These are phyloP conservation scores for Gloeopeniophorella convolvens DNA, from an alignment of 768 basidiomycete species.

Conservation along the genomic window DNA sequence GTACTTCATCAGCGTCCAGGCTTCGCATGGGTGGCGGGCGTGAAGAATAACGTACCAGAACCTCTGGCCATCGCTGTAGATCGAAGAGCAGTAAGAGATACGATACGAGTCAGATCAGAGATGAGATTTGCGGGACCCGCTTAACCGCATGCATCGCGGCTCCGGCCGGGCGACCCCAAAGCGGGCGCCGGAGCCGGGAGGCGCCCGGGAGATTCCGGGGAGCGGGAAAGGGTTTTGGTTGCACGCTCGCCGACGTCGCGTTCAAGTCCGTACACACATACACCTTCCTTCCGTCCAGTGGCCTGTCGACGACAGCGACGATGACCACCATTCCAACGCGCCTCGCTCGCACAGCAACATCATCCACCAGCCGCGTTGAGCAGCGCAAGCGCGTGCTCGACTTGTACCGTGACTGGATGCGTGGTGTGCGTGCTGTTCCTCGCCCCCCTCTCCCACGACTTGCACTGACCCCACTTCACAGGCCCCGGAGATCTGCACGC, in stretches of 20 bases:
- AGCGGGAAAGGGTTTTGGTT: no score
- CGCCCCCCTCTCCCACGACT: background rate
- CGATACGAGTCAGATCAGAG: no score
- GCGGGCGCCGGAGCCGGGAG: no score
- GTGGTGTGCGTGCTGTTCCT: constrained; percentile 55
- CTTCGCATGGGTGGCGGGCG: background rate
- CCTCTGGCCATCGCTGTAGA: constrained; percentile 3
- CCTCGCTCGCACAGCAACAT: constrained; percentile 62
- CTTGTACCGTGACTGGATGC: constrained; percentile 92
- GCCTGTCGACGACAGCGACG: background rate
- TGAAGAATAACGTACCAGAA: constrained; percentile 1
- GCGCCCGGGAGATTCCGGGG: background rate
- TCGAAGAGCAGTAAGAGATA: no score
- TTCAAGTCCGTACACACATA: background rate
- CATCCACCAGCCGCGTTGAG: constrained; percentile 52
- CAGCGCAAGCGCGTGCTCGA: constrained; percentile 63
- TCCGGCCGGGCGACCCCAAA: no score
- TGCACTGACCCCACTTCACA: constrained; percentile 27
- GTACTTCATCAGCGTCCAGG: background rate
- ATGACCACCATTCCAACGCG: constrained; percentile 89
- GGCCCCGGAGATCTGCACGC: constrained; percentile 84
- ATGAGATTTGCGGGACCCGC: no score
- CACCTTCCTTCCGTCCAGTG: background rate
- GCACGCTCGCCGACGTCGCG: background rate
- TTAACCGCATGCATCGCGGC: no score